Percentiles rank a stretch among this genome's conserved stretches.
These are phyloP conservation scores for Cokeromyces recurvatus DNA, from an alignment of 371 early-diverging fungal genomes.

Conservation along the genomic window DNA sequence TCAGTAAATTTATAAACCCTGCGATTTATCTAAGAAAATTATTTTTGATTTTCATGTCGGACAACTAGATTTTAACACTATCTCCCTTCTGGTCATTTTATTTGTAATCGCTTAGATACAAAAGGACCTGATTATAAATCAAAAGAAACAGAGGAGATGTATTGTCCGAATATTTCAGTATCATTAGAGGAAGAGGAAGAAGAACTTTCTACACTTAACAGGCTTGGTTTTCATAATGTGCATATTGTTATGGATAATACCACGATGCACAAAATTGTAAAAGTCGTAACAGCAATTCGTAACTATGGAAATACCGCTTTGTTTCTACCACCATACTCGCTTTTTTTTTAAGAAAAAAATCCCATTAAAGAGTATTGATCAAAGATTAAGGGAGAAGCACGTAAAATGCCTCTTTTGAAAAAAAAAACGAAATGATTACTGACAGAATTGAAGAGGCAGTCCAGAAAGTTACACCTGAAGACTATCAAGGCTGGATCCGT, in stretches of 20 bases:
- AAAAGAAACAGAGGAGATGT: constrained; percentile 10
- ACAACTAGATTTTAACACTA: constrained; percentile 11
- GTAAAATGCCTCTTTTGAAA: constrained; percentile 11
- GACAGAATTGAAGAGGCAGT: constrained; percentile 13
- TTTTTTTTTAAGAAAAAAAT: constrained; percentile 11
- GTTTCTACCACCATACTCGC: constrained; percentile 13
- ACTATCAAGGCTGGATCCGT: constrained; percentile 18
- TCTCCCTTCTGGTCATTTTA: constrained; percentile 12
- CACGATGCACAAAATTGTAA: constrained; percentile 11
- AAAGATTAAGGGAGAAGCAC: constrained; percentile 14
- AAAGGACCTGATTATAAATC: constrained; percentile 10
- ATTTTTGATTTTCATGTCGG: constrained; percentile 9
- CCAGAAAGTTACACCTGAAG: constrained; percentile 14
- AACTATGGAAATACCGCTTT: constrained; percentile 8
- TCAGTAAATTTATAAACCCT: constrained; percentile 7
- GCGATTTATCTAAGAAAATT: constrained; percentile 10
- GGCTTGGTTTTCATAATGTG: constrained; percentile 13
- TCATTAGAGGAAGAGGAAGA: constrained; percentile 12
- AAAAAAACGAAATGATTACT: constrained; percentile 15
- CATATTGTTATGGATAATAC: constrained; percentile 14
- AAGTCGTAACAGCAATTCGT: constrained; percentile 9
- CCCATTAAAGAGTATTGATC: constrained; percentile 13
- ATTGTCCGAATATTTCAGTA: constrained; percentile 8
- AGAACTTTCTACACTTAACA: constrained; percentile 8
- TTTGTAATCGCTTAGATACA: constrained; percentile 4